These are phyloP conservation scores for Talaromyces rugulosus DNA, from an alignment of 2,329 filamentous ascomycete genomes.

Conservation along the genomic window DNA sequence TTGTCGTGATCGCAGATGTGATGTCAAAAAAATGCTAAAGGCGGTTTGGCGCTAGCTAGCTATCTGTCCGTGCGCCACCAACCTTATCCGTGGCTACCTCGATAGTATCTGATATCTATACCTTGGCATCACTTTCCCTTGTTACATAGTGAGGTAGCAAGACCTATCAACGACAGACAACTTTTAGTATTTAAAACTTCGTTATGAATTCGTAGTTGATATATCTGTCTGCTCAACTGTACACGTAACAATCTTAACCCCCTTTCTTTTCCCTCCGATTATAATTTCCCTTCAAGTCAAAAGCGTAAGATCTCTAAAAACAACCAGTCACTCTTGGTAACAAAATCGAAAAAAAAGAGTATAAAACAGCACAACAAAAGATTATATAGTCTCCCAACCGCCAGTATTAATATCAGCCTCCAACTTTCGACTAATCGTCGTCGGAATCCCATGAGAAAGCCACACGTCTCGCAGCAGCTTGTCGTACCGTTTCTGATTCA, in stretches of 20 bases:
- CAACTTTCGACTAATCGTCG: conserved; percentile 80
- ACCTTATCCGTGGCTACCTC: neutral
- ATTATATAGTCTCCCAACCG: conserved; percentile 74
- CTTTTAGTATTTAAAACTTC: neutral
- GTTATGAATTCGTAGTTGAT: neutral
- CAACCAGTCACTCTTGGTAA: neutral
- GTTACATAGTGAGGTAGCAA: too few species aligned
- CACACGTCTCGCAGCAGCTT: conserved; percentile 79
- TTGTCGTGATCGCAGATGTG: neutral
- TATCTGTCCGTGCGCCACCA: neutral
- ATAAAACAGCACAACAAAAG: neutral
- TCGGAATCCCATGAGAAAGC: conserved; percentile 81
- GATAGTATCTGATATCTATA: neutral
- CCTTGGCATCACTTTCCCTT: too few species aligned
- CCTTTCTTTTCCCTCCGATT: neutral
- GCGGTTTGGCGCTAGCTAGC: neutral
- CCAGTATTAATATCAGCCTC: conserved; percentile 97
- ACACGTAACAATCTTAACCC: neutral
- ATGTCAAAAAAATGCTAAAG: neutral
- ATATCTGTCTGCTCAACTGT: neutral
- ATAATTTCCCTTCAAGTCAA: neutral
- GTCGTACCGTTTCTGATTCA: conserved; percentile 94
- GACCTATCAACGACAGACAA: too few species aligned
- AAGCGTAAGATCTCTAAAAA: neutral
- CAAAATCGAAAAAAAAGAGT: neutral